A percentile compares a stretch with the other conserved stretches of the same genome.
Evolutionary conservation across 139 green algal genomes (phyloP).

Genomic region (Marvania coccoides): DNA sequence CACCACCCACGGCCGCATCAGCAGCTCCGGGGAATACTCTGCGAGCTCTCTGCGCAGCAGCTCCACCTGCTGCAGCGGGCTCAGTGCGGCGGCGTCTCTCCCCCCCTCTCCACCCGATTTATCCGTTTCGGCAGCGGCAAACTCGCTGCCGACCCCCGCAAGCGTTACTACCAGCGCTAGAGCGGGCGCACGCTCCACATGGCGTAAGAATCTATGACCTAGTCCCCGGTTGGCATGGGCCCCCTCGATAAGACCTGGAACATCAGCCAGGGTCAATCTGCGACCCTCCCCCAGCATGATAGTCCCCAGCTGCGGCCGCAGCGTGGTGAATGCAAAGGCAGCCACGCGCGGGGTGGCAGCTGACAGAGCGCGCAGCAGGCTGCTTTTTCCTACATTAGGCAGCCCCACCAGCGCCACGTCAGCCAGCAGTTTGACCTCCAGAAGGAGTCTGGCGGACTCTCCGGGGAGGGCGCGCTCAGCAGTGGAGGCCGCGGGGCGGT

Average conservation of each 20-base stretch:
- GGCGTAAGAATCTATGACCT: slow-evolving; percentile 63
- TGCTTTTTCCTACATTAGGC: slow-evolving; percentile 82
- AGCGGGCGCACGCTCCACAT: slow-evolving; percentile 48
- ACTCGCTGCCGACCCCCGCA: neutral
- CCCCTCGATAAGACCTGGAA: slow-evolving; percentile 49
- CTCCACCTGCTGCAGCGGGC: slow-evolving; percentile 40
- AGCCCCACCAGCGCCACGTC: slow-evolving; percentile 92
- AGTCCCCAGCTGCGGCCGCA: slow-evolving; percentile 67
- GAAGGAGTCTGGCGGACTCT: slow-evolving; percentile 54
- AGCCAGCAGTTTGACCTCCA: slow-evolving; percentile 84
- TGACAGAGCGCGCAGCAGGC: slow-evolving; percentile 69
- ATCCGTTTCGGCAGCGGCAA: neutral
- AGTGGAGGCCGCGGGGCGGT: neutral
- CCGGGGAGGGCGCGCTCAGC: neutral
- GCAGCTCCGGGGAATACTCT: slow-evolving; percentile 26
- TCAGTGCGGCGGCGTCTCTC: neutral
- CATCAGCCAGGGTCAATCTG: slow-evolving; percentile 48
- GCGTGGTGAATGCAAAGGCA: slow-evolving; percentile 72
- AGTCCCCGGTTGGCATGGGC: slow-evolving; percentile 41
- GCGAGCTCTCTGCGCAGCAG: slow-evolving; percentile 52
- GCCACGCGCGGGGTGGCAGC: slow-evolving; percentile 35
- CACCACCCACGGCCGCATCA: slow-evolving; percentile 35
- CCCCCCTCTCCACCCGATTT: neutral
- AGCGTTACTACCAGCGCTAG: slow-evolving; percentile 61
- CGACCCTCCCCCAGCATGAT: slow-evolving; percentile 11